phyloP scores from a whole-genome alignment of 179 eudicot genomes.

The Silene coronaria region DNA sequence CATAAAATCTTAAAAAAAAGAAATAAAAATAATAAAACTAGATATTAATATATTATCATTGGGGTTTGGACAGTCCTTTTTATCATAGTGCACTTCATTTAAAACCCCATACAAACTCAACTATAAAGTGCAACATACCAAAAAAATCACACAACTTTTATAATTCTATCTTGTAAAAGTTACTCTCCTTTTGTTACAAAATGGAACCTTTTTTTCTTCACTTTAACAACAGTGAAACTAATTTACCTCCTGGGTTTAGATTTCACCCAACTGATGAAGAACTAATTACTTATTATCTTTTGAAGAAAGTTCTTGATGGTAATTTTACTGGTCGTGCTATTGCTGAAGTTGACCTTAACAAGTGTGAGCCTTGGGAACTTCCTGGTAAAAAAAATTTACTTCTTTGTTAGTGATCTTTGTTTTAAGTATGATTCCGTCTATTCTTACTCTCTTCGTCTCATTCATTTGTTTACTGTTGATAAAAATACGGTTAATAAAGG shows the following conservation, averaged over 20 bases:
- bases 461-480: too few relatives aligned
- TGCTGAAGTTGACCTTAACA: conserved; percentile 96
- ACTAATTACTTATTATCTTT: conserved; percentile 73
- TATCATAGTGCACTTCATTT: background rate
- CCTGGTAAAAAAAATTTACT: conserved; percentile 55
- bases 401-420: background rate
- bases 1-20: too few relatives aligned
- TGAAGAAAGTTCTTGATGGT: conserved; percentile 72
- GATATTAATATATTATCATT: too few relatives aligned
- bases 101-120: background rate
- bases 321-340: conserved; percentile 69
- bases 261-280: conserved; percentile 96
- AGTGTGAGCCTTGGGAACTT: conserved; percentile 93
- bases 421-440: background rate
- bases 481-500: too few relatives aligned
- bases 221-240: conserved; percentile 32
- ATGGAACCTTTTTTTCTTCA: conserved; percentile 23
- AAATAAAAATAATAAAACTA: background rate
- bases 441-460: background rate
- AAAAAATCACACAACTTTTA: too few relatives aligned
- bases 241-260: conserved; percentile 78
- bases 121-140: background rate
- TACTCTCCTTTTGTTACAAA: background rate
- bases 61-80: conserved; percentile 8
- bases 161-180: too few relatives aligned